Evolutionary conservation across 225 moss, liverwort and hornwort genomes (phyloP).

Genomic region (Takakia lepidozioides): DNA sequence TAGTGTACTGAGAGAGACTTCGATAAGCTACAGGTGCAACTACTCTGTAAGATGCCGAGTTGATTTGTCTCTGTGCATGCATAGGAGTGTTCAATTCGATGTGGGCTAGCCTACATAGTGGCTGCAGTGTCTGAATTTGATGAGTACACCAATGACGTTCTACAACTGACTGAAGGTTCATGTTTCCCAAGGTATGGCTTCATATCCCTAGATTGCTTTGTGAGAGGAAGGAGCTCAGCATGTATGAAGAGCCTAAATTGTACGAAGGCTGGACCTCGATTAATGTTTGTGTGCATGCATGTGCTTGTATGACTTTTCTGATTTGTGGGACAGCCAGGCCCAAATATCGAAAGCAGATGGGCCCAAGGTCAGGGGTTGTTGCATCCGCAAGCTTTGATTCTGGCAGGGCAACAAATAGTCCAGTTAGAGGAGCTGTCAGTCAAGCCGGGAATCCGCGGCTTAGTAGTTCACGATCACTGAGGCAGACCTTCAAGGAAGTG

Average conservation of each 20-base stretch:
- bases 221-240: too few species aligned
- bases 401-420: not conserved
- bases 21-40: too few species aligned
- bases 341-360: constrained; percentile 32
- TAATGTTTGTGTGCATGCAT: too few species aligned
- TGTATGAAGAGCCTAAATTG: too few species aligned
- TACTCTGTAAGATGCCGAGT: too few species aligned
- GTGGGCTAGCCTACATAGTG: constrained; percentile 68
- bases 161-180: constrained; percentile 61
- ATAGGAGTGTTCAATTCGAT: constrained; percentile 65
- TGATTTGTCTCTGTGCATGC: too few species aligned
- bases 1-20: too few species aligned
- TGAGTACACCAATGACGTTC: constrained; percentile 77
- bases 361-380: too few species aligned
- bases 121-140: constrained; percentile 74
- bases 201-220: not conserved
- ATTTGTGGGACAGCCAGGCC: constrained; percentile 41
- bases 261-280: too few species aligned
- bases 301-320: constrained; percentile 4
- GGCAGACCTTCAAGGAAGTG: constrained; percentile 67
- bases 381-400: too few species aligned
- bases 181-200: constrained; percentile 55
- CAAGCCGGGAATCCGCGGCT: constrained; percentile 14
- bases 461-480: constrained; percentile 38
- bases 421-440: constrained; percentile 12